phyloP scores from a whole-genome alignment of 2,329 filamentous ascomycete species.

The Alternaria atra region DNA sequence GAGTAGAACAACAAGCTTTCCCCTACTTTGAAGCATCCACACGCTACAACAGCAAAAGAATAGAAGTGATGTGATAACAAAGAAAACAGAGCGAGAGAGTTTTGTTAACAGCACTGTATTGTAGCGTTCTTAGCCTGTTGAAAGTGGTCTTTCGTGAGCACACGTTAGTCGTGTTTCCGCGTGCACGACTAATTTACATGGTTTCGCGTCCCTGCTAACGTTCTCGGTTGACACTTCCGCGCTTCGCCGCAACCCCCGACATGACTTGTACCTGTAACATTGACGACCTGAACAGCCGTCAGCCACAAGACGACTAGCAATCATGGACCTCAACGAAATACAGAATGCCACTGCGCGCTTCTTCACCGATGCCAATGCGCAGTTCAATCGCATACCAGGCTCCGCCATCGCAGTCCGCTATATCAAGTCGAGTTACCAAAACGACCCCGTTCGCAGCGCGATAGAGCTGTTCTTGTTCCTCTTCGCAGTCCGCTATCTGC shows the following conservation, averaged over 20 bases:
- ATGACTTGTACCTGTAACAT: slow-evolving; percentile 13
- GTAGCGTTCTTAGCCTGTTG: no score
- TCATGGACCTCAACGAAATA: slow-evolving; percentile 66
- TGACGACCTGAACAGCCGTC: neutral
- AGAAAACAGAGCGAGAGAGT: no score
- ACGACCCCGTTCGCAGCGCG: slow-evolving; percentile 91
- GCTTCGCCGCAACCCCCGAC: slow-evolving; percentile 34
- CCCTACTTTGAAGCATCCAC: no score
- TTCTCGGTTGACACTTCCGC: slow-evolving; percentile 27
- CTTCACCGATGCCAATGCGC: slow-evolving; percentile 64
- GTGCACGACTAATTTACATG: slow-evolving; percentile 1
- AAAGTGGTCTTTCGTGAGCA: no score
- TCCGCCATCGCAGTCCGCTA: slow-evolving; percentile 95
- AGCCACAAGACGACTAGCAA: neutral
- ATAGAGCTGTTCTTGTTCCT: slow-evolving; percentile 94
- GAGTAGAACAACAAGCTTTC: no score
- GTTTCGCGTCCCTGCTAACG: slow-evolving; percentile 20
- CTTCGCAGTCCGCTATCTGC: slow-evolving; percentile 92
- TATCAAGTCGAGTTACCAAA: slow-evolving; percentile 96
- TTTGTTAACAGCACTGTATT: no score
- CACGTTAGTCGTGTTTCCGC: no score
- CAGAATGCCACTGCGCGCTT: slow-evolving; percentile 63
- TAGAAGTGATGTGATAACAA: no score
- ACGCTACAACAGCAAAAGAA: no score
- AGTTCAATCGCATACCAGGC: slow-evolving; percentile 90